Base-by-base conservation (phyloP, 352 stramenopile species). In the Hyaloperonospora brassicae region DNA sequence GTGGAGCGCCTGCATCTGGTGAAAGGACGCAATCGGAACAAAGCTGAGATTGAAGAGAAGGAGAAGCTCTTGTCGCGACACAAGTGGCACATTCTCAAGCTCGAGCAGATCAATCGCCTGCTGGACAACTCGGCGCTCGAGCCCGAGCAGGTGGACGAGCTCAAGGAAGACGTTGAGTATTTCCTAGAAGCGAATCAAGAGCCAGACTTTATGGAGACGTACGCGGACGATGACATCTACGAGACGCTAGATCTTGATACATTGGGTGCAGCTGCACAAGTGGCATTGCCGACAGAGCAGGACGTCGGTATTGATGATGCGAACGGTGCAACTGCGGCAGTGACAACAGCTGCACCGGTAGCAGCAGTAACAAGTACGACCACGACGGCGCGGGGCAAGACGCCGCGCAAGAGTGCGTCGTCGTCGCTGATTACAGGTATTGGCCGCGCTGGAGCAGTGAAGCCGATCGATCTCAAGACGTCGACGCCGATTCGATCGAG, bases 161-260 rank as follows among this genome's bases (percentile, higher is more conserved):
- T 99, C 23, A 98, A 97, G 68, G 97, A 99, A 38, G 95, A 98
- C 67, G 73, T 99, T 11, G 95, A 98, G 14, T 99, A 98, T 62
- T 99, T 98, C 59, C 73, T 99, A 5, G 96, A 98, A 55, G 87
- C 83, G 11, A 89, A 96, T 79, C 73, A 79, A 60, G 94, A 98
- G 34, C 73, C 84, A 13, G 87, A 97, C 64, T 98, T 97, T 59
- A 84, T 97, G 62, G 89, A 97, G 54, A 95, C 76, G 25, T 93
- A 93, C 53, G 81, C 66, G 38, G 82, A 94, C 11, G 86, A 95
- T 56, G 84, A 97, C 49, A 85, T 99, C 57, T 99, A 99, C 72
- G 97, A 99, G 61, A 49, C 68, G 23, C 72, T 99, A 22, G 95
- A 98, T 50, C 75, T 99, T 7, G 94, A 98, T 49, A 96, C 64